phyloP scores from a whole-genome alignment of 1,139 yeast genomes.

The Torulaspora globosa region DNA sequence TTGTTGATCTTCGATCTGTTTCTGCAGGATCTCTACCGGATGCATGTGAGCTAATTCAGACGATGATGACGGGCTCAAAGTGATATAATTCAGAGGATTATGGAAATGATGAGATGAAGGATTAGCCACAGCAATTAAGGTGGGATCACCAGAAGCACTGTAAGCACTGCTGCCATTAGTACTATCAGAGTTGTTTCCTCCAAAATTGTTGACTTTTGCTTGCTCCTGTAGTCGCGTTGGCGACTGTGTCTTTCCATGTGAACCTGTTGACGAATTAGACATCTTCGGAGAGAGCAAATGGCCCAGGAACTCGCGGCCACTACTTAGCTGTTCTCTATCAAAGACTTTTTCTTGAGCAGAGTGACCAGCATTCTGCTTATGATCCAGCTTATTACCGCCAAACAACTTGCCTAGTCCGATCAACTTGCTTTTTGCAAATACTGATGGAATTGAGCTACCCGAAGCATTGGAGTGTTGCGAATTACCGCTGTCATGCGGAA shows the following conservation, averaged over 20 bases:
- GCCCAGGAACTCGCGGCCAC: conserved; percentile 12
- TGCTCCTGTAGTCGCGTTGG: neutral
- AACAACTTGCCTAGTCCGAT: conserved; percentile 16
- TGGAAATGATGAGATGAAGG: conserved; percentile 20
- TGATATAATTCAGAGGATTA: conserved; percentile 22
- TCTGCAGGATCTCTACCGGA: conserved; percentile 29
- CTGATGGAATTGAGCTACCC: conserved; percentile 16
- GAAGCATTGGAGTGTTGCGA: conserved; percentile 14
- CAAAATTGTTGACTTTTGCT: neutral
- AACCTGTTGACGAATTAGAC: conserved; percentile 9
- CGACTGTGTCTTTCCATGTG: conserved; percentile 6
- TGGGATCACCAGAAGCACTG: conserved; percentile 3
- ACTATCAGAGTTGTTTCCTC: conserved; percentile 3
- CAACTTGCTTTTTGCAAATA: conserved; percentile 18
- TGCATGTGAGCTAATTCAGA: conserved; percentile 28
- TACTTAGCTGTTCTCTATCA: conserved; percentile 8
- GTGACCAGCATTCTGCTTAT: conserved; percentile 12
- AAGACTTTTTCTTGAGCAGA: neutral
- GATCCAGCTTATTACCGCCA: conserved; percentile 7
- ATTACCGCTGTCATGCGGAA: conserved; percentile 11
- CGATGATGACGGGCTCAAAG: conserved; percentile 13
- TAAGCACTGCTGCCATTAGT: conserved; percentile 5
- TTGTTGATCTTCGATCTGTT: conserved; percentile 26
- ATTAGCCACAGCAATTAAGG: conserved; percentile 11
- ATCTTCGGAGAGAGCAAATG: conserved; percentile 11